Evolutionary conservation across 108 stramenopile species (phyloP).

Genomic region (Nitzschia sp.): DNA sequence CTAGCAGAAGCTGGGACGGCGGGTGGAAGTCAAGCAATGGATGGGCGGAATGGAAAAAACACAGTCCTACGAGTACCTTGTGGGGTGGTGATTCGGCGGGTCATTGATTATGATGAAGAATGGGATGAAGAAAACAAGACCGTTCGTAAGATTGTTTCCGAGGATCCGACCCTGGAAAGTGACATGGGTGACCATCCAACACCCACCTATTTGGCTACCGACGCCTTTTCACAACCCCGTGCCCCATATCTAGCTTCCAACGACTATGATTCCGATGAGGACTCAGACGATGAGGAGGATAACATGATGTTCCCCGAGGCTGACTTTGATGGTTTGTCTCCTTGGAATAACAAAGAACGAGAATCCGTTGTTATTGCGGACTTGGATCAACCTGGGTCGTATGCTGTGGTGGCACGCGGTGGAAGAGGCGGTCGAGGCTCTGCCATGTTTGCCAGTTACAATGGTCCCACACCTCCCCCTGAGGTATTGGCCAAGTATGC

Average conservation of each 20-base stretch:
- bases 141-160: conserved; percentile 3
- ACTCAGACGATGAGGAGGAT: conserved; percentile 18
- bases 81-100: conserved; percentile 78
- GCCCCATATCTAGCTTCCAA: conserved; percentile 27
- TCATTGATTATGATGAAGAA: conserved; percentile 64
- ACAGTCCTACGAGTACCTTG: conserved; percentile 73
- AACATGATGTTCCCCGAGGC: conserved; percentile 2
- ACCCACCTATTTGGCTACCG: no score
- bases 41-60: conserved; percentile 75
- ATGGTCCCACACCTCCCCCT: conserved; percentile 40
- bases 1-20: conserved; percentile 57
- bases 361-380: conserved; percentile 72
- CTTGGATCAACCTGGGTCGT: conserved; percentile 69
- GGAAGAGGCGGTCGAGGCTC: conserved; percentile 77
- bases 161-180: not conserved
- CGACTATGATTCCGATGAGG: conserved; percentile 36
- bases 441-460: conserved; percentile 52
- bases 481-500: conserved; percentile 41
- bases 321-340: conserved; percentile 14
- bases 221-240: not conserved
- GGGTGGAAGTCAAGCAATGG: conserved; percentile 50
- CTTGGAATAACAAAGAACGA: conserved; percentile 36
- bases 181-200: not conserved
- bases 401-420: conserved; percentile 72
- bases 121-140: conserved; percentile 52